A percentile compares a stretch with the other conserved stretches of the same genome.
These are phyloP conservation scores for Aspergillus neotritici DNA, from an alignment of 2,329 filamentous ascomycete genomes.

Conservation along the genomic window DNA sequence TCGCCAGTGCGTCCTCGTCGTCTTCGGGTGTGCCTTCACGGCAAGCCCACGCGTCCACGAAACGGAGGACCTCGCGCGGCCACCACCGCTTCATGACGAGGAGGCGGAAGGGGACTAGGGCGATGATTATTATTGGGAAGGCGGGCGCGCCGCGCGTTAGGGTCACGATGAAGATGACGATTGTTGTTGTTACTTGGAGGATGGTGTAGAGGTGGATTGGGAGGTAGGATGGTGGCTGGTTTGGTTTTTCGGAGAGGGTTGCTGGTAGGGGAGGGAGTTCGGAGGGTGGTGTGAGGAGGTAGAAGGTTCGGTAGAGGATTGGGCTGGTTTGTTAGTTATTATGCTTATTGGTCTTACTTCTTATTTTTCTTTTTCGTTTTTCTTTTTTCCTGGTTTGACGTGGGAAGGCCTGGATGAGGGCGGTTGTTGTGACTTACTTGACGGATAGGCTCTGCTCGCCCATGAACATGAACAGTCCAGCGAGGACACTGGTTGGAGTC, in stretches of 20 bases:
- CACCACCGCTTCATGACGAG: slow-evolving; percentile 57
- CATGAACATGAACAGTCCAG: slow-evolving; percentile 64
- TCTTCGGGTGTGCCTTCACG: slow-evolving; percentile 52
- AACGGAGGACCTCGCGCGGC: slow-evolving; percentile 52
- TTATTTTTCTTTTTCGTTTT: background rate
- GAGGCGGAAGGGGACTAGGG: slow-evolving; percentile 58
- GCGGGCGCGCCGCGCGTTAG: slow-evolving; percentile 58
- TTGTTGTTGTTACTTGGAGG: slow-evolving; percentile 53
- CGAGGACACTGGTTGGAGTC: slow-evolving; percentile 60
- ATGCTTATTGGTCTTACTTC: background rate
- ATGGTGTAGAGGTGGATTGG: slow-evolving; percentile 57
- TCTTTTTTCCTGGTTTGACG: background rate
- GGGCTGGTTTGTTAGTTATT: slow-evolving; percentile 34
- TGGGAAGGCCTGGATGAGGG: background rate
- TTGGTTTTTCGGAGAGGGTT: slow-evolving; percentile 14
- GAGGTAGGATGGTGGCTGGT: slow-evolving; percentile 38
- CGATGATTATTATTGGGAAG: slow-evolving; percentile 60
- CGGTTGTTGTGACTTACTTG: slow-evolving; percentile 40
- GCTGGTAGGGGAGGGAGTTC: slow-evolving; percentile 48
- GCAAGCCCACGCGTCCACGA: slow-evolving; percentile 48
- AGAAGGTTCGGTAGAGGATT: slow-evolving; percentile 53
- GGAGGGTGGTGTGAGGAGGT: slow-evolving; percentile 51
- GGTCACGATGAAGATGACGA: slow-evolving; percentile 58
- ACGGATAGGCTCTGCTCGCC: slow-evolving; percentile 59
- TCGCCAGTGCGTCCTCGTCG: slow-evolving; percentile 27